These are phyloP conservation scores for Coprinellus aureogranulatus DNA, from an alignment of 768 basidiomycete genomes.

Conservation along the genomic window DNA sequence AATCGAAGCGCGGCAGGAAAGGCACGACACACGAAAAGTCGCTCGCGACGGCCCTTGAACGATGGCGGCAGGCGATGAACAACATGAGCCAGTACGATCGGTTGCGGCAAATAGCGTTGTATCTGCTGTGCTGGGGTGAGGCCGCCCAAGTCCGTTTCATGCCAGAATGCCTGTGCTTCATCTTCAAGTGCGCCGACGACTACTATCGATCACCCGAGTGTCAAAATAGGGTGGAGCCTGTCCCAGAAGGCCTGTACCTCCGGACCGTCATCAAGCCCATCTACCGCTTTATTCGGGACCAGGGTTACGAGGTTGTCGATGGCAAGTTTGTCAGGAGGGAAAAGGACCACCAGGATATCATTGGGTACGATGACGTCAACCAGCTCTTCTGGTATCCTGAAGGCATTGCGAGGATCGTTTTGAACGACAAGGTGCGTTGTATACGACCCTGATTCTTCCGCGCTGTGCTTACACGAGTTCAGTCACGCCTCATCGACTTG, in stretches of 20 bases:
- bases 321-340: constrained; percentile 93
- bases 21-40: constrained; percentile 57
- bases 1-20: constrained; percentile 57
- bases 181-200: constrained; percentile 99
- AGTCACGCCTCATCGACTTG: constrained; percentile 90
- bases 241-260: constrained; percentile 94
- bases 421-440: constrained; percentile 77
- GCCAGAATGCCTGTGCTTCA: constrained; percentile 97
- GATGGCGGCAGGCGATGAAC: constrained; percentile 98
- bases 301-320: constrained; percentile 95
- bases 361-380: constrained; percentile 99
- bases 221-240: constrained; percentile 86
- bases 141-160: constrained; percentile 96
- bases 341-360: constrained; percentile 88
- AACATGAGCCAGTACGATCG: constrained; percentile 99
- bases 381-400: constrained; percentile 99
- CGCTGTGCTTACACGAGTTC: constrained; percentile 8
- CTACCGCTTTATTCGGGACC: constrained; percentile 95
- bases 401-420: constrained; percentile 87
- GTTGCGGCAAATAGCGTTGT: constrained; percentile 92
- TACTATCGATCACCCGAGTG: constrained; percentile 99
- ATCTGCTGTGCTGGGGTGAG: constrained; percentile 96
- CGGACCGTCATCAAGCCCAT: constrained; percentile 88
- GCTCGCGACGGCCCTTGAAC: constrained; percentile 79
- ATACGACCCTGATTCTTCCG: background rate